phyloP scores from a whole-genome alignment of 495 filamentous ascomycete species.

The Aspergillus ellipticus region DNA sequence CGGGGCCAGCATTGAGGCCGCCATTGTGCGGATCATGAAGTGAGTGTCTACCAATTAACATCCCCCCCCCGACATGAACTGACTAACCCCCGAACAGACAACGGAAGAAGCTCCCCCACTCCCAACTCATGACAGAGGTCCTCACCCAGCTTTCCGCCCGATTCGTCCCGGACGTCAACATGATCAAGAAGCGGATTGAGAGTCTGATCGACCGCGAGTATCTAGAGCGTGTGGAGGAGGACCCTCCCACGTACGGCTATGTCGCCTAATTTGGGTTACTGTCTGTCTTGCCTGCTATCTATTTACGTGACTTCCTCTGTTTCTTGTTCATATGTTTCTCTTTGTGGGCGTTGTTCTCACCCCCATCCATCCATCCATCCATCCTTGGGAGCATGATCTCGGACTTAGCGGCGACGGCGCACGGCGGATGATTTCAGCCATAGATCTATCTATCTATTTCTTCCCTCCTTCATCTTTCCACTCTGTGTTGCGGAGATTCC shows the following conservation, averaged over 20 bases:
- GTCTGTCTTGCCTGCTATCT: constrained; percentile 3
- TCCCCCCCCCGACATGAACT: not conserved
- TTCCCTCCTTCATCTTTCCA: too few species aligned
- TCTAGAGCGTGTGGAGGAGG: constrained; percentile 77
- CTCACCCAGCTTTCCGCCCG: constrained; percentile 71
- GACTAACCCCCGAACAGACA: constrained; percentile 54
- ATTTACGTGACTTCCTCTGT: constrained; percentile 5
- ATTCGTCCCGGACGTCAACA: constrained; percentile 83
- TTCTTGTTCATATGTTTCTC: constrained; percentile 5
- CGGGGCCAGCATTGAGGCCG: constrained; percentile 76
- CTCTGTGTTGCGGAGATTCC: too few species aligned
- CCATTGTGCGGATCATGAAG: constrained; percentile 96
- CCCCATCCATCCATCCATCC: too few species aligned
- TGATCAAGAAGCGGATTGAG: constrained; percentile 95
- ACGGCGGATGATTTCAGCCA: not conserved
- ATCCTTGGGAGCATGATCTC: constrained; percentile 1
- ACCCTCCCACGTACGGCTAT: constrained; percentile 71
- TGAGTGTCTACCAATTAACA: constrained; percentile 39
- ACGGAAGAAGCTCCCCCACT: constrained; percentile 79
- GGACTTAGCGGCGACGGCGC: constrained; percentile 26
- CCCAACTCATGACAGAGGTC: constrained; percentile 79
- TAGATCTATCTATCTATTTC: not conserved
- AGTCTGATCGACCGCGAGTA: constrained; percentile 90
- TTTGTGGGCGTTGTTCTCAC: not conserved
- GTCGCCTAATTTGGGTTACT: constrained; percentile 49